phyloP scores from a whole-genome alignment of 495 filamentous ascomycete species.

The Aspergillus avenaceus region DNA sequence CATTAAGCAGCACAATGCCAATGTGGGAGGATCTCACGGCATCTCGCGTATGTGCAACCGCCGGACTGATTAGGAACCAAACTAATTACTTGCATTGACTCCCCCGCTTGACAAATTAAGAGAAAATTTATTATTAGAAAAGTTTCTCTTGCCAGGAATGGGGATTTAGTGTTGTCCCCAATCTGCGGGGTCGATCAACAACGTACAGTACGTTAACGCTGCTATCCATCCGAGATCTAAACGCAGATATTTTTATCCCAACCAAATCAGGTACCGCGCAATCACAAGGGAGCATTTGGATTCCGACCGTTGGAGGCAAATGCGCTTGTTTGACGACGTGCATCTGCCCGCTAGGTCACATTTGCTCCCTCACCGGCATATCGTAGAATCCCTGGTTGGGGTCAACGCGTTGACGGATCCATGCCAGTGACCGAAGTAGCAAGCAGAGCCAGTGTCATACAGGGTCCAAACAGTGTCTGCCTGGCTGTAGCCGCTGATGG shows the following conservation, averaged over 20 bases:
- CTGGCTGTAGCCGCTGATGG: background rate
- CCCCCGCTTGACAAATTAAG: background rate
- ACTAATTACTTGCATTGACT: background rate
- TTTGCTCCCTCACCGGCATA: background rate
- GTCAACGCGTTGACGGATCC: too few relatives aligned
- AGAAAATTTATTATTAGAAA: conserved; percentile 4
- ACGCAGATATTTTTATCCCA: background rate
- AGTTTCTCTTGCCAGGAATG: background rate
- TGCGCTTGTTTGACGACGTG: background rate
- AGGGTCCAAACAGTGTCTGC: background rate
- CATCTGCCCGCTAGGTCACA: too few relatives aligned
- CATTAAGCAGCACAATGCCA: background rate
- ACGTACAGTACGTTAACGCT: background rate
- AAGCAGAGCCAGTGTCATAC: background rate
- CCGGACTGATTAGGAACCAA: background rate
- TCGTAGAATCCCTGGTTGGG: too few relatives aligned
- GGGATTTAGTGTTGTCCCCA: background rate
- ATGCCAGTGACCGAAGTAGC: background rate
- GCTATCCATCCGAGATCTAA: background rate
- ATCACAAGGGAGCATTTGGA: background rate
- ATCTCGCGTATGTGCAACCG: background rate
- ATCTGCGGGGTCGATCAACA: background rate
- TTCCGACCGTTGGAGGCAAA: background rate
- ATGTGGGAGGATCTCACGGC: background rate
- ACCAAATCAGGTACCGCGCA: background rate